Percentiles rank a stretch among this genome's conserved stretches.
Conservation (phyloP, 176 grass and related monocot species). For the Aegilops bicornis region DNA sequence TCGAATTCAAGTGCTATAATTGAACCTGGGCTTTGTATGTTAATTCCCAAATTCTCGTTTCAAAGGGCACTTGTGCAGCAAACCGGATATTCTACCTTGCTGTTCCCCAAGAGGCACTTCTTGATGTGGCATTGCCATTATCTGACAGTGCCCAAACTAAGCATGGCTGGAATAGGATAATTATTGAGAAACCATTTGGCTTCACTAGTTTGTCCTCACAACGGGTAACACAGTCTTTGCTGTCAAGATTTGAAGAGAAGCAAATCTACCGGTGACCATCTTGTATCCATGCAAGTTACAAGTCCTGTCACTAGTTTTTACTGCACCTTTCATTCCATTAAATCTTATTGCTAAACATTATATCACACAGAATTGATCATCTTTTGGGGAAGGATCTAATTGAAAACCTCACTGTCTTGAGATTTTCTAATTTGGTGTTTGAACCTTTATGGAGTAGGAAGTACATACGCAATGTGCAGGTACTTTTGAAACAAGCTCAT, state of each 20-base stretch:
- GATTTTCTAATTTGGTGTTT: slow-evolving; percentile 97
- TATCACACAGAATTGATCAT: slow-evolving; percentile 75
- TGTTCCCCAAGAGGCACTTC: slow-evolving; percentile 89
- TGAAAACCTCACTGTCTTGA: slow-evolving; percentile 91
- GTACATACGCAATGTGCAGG: slow-evolving; percentile 90
- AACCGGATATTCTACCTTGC: slow-evolving; percentile 98
- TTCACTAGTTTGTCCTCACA: slow-evolving; percentile 76
- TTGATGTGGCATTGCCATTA: slow-evolving; percentile 80
- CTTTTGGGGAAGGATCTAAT: slow-evolving; percentile 95
- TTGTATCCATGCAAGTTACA: slow-evolving; percentile 24
- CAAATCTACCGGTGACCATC: slow-evolving; percentile 83
- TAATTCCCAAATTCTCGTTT: slow-evolving; percentile 27
- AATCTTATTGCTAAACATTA: slow-evolving; percentile 2
- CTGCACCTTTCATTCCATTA: background rate
- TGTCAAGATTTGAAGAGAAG: slow-evolving; percentile 80
- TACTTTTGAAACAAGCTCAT: slow-evolving; percentile 33
- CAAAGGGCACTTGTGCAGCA: slow-evolving; percentile 54
- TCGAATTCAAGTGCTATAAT: background rate
- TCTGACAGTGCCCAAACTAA: slow-evolving; percentile 65
- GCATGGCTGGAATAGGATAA: slow-evolving; percentile 92
- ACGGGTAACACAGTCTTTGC: slow-evolving; percentile 55
- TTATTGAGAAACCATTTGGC: slow-evolving; percentile 98
- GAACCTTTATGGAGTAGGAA: slow-evolving; percentile 92
- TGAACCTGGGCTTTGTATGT: background rate
- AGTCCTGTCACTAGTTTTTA: slow-evolving; percentile 16